phyloP scores from a whole-genome alignment of 2,329 filamentous ascomycete genomes.

The Fusarium sp. region DNA sequence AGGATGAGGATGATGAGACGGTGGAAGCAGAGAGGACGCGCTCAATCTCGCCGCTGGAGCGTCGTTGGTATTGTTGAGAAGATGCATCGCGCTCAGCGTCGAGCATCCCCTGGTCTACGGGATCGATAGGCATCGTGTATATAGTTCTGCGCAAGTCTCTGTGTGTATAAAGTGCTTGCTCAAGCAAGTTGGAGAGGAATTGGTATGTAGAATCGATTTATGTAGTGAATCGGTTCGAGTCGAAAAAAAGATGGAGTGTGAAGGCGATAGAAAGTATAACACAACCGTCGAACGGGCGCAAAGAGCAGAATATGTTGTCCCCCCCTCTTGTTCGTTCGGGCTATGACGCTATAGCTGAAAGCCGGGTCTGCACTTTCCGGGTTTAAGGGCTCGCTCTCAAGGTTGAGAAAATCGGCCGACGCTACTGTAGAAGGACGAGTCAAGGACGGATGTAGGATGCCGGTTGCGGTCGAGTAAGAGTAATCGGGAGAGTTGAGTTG shows the following conservation, averaged over 20 bases:
- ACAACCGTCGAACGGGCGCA: not conserved
- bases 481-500: not conserved
- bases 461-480: slow-evolving; percentile 7
- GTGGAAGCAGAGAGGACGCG: slow-evolving; percentile 63
- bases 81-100: slow-evolving; percentile 64
- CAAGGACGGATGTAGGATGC: slow-evolving; percentile 1
- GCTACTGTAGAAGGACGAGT: slow-evolving; percentile 23
- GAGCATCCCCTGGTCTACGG: slow-evolving; percentile 62
- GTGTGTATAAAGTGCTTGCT: not conserved
- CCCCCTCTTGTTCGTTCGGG: slow-evolving; percentile 3
- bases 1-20: slow-evolving; percentile 59
- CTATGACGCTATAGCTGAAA: slow-evolving; percentile 38
- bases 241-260: not conserved
- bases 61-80: slow-evolving; percentile 50
- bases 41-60: slow-evolving; percentile 64
- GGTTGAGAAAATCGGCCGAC: slow-evolving; percentile 21
- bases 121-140: slow-evolving; percentile 55
- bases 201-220: not conserved
- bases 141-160: not conserved
- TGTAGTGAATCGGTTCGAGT: not conserved
- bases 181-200: not conserved
- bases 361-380: slow-evolving; percentile 16
- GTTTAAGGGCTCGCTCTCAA: slow-evolving; percentile 11
- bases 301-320: not conserved
- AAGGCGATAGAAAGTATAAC: slow-evolving; percentile 16